Base-by-base conservation (phyloP, 1,284 basidiomycete species). In the Moesziomyces aphidis region DNA sequence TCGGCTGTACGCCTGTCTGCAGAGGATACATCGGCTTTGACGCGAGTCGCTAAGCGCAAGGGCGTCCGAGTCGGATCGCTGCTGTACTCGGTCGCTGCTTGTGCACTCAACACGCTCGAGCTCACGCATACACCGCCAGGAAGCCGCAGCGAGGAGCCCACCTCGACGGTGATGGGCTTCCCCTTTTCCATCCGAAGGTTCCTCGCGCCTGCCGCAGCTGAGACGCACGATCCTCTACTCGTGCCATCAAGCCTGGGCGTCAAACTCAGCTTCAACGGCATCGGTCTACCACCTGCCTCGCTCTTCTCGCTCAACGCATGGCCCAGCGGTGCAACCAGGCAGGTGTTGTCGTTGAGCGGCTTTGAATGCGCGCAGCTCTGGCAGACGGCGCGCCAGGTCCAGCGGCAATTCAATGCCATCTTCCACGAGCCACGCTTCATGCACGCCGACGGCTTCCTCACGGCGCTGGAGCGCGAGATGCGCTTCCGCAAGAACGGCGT, bases 101-200 rank as follows among this genome's bases (percentile, higher is more conserved):
- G 51, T 23, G 72, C 72, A 19, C 72, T 74, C 54, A 74, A 74
- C 34, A 67, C 67, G 36, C 52, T 74, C 46, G 66, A 65, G 8
- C 63, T 47, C 11, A 53, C 48, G 15, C 46, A 59, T 19, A 21
- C 28, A 4, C 2, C 51, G 1, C 45, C 42, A 19, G 54, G 28
- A 4, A 24, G 50, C 36, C 61, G 51, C 4, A 23, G 22, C n/a
- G 8, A 50, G 23, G 26, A 55, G 24, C 71, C 71, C 1, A 69
- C 57, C 3, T 34, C 51, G 11, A 74, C 72, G 0, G 57, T 74
- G 43, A 74, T 74, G 44, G 72, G 72, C 45, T 74, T 74, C 19
- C 72, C 72, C 50, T 70, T 67, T 36, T 70, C 67, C 21, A 50
- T 67, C 6, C 60, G 67, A 1, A 62, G 55, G 21, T 70, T 60